Base-by-base conservation (phyloP, 257 asterid genomes). In the Leptodermis oblonga region DNA sequence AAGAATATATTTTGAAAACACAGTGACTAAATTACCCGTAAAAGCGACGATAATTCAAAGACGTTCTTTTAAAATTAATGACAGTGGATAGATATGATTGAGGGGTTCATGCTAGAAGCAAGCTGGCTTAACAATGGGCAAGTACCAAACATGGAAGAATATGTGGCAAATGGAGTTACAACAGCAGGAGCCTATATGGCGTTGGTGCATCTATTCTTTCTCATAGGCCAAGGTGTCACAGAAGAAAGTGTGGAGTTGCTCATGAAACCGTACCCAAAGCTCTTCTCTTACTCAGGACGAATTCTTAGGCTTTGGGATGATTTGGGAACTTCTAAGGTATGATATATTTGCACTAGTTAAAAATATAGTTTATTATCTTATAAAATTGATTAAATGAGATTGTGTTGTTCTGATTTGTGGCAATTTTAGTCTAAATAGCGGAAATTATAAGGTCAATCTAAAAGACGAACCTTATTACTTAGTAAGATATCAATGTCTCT, bases 131-230 rank as follows among this genome's bases (percentile, higher is more conserved):
- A 79, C 30, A 82, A 83, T 20, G 89, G 85, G n/a, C 10, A 69
- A 37, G 69, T 54, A 17, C 95, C 95, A 20, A 82, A 69, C 23
- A 49, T 82, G 73, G 95, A 87, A 56, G 89, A 85, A 65, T 87
- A 87, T 65, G 30, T 82, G 9, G 89, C 82, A 78, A 87, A 80
- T 74, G 91, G 95, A n/a, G 91, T 87, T 37, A 80, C 86, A 1
- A 83, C 95, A 0, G 87, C 91, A 1, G 95, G 95, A 26, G 81
- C 95, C 41, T 87, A 87, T 76, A 85, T 87, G 95, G 95, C 89
- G 13, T 34, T 79, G 73, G 91, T 86, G 70, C 95, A 83, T 78
- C 77, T 85, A 5, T 87, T 85, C 85, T 87, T 87, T 61, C 84
- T 87, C 12, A 87, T 87, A 0, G 95, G 95, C 2, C 86, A 87